These are phyloP conservation scores for Cryphonectria radicalis DNA, from an alignment of 2,329 filamentous ascomycete species.

Conservation along the genomic window DNA sequence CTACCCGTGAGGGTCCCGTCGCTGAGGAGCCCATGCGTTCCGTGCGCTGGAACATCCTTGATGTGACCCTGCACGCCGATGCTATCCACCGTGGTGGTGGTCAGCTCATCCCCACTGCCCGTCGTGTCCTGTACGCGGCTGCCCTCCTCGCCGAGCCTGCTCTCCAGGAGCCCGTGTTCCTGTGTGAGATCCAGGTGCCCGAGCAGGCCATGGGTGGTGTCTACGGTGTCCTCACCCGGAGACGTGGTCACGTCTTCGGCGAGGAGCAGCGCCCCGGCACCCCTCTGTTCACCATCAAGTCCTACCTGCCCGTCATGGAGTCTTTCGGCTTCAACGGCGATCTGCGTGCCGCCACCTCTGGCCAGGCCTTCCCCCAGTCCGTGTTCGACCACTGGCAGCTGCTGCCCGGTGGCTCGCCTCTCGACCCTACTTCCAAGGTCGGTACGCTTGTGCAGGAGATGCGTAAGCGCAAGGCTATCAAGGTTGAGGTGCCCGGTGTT, in stretches of 20 bases:
- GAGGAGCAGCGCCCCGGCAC: conserved; percentile 99
- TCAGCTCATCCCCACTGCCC: conserved; percentile 96
- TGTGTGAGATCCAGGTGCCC: conserved; percentile 98
- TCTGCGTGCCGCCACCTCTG: conserved; percentile 89
- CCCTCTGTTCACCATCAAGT: conserved; percentile 92
- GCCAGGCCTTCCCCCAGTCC: conserved; percentile 98
- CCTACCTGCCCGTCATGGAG: conserved; percentile 47
- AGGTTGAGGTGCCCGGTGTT: conserved; percentile 89
- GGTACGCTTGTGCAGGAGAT: conserved; percentile 84
- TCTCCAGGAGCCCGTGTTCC: conserved; percentile 96
- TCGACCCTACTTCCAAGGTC: conserved; percentile 81
- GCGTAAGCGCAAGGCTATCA: conserved; percentile 99
- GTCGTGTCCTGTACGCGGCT: conserved; percentile 96
- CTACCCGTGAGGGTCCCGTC: conserved; percentile 93
- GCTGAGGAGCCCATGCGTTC: conserved; percentile 98
- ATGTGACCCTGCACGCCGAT: conserved; percentile 99
- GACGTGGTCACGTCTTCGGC: conserved; percentile 98
- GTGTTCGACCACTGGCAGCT: conserved; percentile 99
- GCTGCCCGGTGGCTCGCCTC: conserved; percentile 88
- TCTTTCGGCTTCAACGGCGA: conserved; percentile 89
- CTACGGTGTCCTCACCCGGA: conserved; percentile 96
- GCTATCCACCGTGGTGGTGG: conserved; percentile 99
- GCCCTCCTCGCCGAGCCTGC: conserved; percentile 87
- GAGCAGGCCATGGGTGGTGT: conserved; percentile 99
- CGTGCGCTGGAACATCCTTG: conserved; percentile 97